Percentiles rank a stretch among this genome's conserved stretches.
phyloP scores from a whole-genome alignment of 2,329 filamentous ascomycete species.

The Pseudogymnoascus sp. region DNA sequence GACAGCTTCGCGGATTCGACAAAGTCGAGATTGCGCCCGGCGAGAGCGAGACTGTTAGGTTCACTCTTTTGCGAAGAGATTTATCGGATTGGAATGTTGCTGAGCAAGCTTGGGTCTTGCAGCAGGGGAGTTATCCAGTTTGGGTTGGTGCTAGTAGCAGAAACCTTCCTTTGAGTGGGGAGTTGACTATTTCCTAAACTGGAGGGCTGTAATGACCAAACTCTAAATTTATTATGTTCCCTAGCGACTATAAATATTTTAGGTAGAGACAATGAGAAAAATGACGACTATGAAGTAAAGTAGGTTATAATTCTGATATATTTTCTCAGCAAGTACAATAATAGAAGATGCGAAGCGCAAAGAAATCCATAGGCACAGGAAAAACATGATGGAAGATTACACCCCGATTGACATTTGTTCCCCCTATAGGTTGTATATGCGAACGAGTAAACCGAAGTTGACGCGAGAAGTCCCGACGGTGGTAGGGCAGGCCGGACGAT shows the following conservation, averaged over 20 bases:
- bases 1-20: slow-evolving; percentile 73
- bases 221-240: background rate
- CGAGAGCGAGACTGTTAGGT: slow-evolving; percentile 55
- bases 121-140: slow-evolving; percentile 24
- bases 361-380: background rate
- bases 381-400: background rate
- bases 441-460: no score
- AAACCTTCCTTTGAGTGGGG: slow-evolving; percentile 22
- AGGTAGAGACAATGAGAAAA: background rate
- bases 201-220: background rate
- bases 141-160: slow-evolving; percentile 28
- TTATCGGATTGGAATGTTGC: slow-evolving; percentile 77
- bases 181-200: slow-evolving; percentile 12
- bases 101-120: slow-evolving; percentile 70
- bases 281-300: background rate
- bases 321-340: background rate
- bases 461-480: no score
- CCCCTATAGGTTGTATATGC: no score
- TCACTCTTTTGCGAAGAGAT: slow-evolving; percentile 68
- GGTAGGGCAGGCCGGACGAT: no score
- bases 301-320: background rate
- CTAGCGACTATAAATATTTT: background rate
- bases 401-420: background rate
- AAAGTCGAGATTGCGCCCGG: slow-evolving; percentile 65
- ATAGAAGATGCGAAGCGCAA: background rate